Conservation (phyloP, 371 early-diverging fungal genomes). For the Zancudomyces culisetae region DNA sequence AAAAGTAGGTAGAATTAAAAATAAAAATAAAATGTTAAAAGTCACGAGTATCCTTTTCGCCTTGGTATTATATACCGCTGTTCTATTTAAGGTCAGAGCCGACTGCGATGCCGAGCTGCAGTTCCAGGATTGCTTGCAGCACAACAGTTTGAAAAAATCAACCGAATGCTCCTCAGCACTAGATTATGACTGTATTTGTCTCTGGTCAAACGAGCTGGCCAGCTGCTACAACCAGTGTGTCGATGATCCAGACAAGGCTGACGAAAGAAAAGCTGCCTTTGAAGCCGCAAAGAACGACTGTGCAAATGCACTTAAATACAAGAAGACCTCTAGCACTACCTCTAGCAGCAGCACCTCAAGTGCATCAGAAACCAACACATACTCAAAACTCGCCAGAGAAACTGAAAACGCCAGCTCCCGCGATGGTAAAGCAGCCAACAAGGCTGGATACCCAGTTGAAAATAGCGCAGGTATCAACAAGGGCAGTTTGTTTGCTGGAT, state of each 20-base stretch:
- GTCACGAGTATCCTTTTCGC: too few relatives aligned
- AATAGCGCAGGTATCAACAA: neutral
- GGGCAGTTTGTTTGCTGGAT: neutral
- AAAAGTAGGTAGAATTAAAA: too few relatives aligned
- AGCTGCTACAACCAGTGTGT: neutral
- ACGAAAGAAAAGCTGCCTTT: neutral
- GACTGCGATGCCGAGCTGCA: neutral
- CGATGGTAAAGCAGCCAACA: neutral
- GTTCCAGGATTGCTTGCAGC: slow-evolving; percentile 1
- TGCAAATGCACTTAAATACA: neutral
- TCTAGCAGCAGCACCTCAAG: neutral
- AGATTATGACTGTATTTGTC: neutral
- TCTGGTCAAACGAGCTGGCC: neutral
- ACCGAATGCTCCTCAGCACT: neutral
- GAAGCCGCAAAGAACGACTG: neutral
- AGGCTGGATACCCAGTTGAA: neutral
- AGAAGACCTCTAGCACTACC: neutral
- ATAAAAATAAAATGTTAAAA: too few relatives aligned
- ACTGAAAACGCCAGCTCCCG: neutral
- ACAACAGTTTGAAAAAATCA: neutral
- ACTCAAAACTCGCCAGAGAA: neutral
- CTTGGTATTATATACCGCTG: too few relatives aligned
- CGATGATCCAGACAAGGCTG: slow-evolving; percentile 13
- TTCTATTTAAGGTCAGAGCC: neutral
- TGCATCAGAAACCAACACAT: neutral